phyloP scores from a whole-genome alignment of 208 protist genomes.

The Perkinsela sp. region DNA sequence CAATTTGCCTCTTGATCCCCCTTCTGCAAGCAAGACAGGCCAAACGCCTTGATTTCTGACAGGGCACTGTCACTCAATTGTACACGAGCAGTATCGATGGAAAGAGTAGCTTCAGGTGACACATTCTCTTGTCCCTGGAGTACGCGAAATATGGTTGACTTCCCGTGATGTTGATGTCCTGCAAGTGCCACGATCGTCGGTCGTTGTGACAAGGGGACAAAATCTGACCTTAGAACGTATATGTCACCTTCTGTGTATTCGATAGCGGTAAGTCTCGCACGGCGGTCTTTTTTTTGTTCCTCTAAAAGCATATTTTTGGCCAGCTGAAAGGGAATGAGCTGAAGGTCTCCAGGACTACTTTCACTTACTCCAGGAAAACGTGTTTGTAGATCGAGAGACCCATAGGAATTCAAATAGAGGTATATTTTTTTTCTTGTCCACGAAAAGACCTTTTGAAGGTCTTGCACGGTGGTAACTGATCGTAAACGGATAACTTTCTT shows the following conservation, averaged over 20 bases:
- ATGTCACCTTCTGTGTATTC: neutral
- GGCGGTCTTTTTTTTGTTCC: neutral
- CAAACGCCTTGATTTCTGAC: neutral
- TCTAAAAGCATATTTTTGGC: neutral
- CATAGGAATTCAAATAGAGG: neutral
- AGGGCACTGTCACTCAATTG: neutral
- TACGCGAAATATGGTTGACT: neutral
- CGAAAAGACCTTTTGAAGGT: neutral
- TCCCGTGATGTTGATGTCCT: neutral
- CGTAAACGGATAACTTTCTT: neutral
- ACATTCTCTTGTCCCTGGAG: neutral
- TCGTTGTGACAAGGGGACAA: neutral
- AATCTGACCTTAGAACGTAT: neutral
- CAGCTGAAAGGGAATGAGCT: neutral
- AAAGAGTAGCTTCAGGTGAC: neutral
- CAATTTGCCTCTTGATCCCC: neutral
- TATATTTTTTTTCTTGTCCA: neutral
- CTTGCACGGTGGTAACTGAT: neutral
- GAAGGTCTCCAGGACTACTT: neutral
- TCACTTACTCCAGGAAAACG: neutral
- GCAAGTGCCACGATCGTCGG: neutral
- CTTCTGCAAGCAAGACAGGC: neutral
- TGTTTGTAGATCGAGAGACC: neutral
- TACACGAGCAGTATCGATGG: neutral
- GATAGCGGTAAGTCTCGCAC: neutral